These are phyloP conservation scores for Sideroxylon spinosum DNA, from an alignment of 179 eudicot genomes.

Conservation along the genomic window DNA sequence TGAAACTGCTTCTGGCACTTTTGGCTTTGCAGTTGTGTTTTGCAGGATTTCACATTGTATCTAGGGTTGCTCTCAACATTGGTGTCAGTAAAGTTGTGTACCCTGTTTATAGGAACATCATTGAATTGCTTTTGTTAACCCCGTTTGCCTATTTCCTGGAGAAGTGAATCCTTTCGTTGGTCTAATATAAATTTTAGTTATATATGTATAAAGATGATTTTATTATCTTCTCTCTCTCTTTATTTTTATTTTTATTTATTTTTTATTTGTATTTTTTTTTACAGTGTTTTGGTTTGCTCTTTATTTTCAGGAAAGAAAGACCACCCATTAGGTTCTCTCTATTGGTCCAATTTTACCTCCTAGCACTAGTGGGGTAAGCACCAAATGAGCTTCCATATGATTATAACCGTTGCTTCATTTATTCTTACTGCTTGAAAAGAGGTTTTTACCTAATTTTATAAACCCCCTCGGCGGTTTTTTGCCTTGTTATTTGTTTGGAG, in stretches of 20 bases:
- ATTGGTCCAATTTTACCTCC: slow-evolving; percentile 58
- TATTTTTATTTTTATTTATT: not conserved
- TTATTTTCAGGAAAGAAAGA: slow-evolving; percentile 59
- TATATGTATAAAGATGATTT: not conserved
- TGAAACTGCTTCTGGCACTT: slow-evolving; percentile 60
- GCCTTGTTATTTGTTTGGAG: too few species aligned
- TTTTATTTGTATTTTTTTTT: too few species aligned
- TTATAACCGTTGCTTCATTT: too few species aligned
- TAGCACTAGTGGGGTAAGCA: slow-evolving; percentile 63
- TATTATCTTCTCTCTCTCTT: not conserved
- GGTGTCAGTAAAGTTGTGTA: slow-evolving; percentile 74
- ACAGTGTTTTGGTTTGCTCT: too few species aligned
- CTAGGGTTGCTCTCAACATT: slow-evolving; percentile 69
- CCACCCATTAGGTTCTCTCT: slow-evolving; percentile 68
- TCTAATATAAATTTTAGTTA: not conserved
- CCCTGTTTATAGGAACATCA: slow-evolving; percentile 63
- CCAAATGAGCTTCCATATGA: not conserved
- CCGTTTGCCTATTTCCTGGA: slow-evolving; percentile 70
- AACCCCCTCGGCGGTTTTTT: too few species aligned
- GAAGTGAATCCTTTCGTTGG: slow-evolving; percentile 34
- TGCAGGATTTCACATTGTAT: slow-evolving; percentile 78
- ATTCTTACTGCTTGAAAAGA: too few species aligned
- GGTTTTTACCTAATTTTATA: too few species aligned
- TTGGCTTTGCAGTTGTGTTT: slow-evolving; percentile 60
- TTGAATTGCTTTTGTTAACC: slow-evolving; percentile 52